Evolutionary conservation across 1,284 basidiomycete genomes (phyloP).

Genomic region (Moesziomyces globuligerus): DNA sequence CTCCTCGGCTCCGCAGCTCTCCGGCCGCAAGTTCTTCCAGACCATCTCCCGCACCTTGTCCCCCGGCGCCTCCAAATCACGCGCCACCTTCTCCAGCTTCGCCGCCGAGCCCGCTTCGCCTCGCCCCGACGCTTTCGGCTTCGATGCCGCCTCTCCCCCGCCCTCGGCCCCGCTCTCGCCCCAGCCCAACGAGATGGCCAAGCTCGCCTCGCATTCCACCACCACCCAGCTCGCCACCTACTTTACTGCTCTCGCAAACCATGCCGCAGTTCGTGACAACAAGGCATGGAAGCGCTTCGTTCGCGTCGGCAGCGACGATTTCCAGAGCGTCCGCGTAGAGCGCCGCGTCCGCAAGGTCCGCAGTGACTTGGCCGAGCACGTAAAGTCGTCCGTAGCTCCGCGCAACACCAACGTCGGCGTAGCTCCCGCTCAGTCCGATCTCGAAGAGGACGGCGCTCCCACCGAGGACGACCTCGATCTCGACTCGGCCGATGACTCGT

Average conservation of each 20-base stretch:
- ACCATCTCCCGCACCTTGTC: slow-evolving; percentile 59
- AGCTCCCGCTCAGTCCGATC: slow-evolving; percentile 50
- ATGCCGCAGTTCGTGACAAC: slow-evolving; percentile 73
- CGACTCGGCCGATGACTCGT: slow-evolving; percentile 46
- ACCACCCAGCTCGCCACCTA: slow-evolving; percentile 75
- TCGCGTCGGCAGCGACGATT: slow-evolving; percentile 81
- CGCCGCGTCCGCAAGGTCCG: slow-evolving; percentile 85
- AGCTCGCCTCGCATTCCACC: slow-evolving; percentile 35
- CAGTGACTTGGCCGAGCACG: slow-evolving; percentile 72
- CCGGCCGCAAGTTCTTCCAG: slow-evolving; percentile 51
- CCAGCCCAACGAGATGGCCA: slow-evolving; percentile 12
- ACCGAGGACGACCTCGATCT: slow-evolving; percentile 56
- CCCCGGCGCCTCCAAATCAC: slow-evolving; percentile 32
- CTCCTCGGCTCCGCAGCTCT: slow-evolving; percentile 16
- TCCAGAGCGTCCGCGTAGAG: slow-evolving; percentile 84
- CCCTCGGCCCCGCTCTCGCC: slow-evolving; percentile 44
- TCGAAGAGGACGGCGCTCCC: slow-evolving; percentile 48
- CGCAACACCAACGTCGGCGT: slow-evolving; percentile 57
- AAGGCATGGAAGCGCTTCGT: slow-evolving; percentile 86
- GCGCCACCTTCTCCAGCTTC: slow-evolving; percentile 33
- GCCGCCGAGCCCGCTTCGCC: slow-evolving; percentile 32
- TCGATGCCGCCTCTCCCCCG: slow-evolving; percentile 25
- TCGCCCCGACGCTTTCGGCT: slow-evolving; percentile 2
- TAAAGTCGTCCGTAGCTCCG: slow-evolving; percentile 52
- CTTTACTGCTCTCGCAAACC: slow-evolving; percentile 79